Evolutionary conservation across 495 filamentous ascomycete species (phyloP).

Genomic region (Terfezia boudieri): DNA sequence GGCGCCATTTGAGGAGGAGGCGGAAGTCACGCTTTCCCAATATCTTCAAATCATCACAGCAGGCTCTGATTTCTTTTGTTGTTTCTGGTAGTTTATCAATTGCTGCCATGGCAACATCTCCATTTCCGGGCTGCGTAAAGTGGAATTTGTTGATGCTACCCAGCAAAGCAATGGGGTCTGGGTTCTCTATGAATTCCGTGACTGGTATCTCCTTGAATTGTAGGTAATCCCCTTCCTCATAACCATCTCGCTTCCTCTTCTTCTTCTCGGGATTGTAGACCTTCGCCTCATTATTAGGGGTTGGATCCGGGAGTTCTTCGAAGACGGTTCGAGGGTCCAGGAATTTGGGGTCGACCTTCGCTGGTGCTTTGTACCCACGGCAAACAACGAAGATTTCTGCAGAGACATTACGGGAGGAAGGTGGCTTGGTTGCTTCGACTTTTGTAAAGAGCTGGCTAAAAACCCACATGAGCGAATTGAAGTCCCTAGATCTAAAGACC

Average conservation of each 20-base stretch:
- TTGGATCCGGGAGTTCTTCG: conserved; percentile 69
- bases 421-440: conserved; percentile 92
- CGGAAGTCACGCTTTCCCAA: conserved; percentile 90
- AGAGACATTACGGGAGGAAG: conserved; percentile 82
- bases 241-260: conserved; percentile 91
- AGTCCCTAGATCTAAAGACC: conserved; percentile 93
- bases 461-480: conserved; percentile 89
- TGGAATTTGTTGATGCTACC: conserved; percentile 63
- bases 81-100: conserved; percentile 82
- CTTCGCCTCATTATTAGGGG: conserved; percentile 90
- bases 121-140: conserved; percentile 52
- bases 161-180: conserved; percentile 88
- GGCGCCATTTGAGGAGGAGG: conserved; percentile 70
- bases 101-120: conserved; percentile 68
- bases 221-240: conserved; percentile 85
- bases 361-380: conserved; percentile 79
- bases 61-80: conserved; percentile 61
- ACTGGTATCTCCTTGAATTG: conserved; percentile 76
- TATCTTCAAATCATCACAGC: conserved; percentile 74
- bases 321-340: conserved; percentile 82
- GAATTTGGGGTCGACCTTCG: conserved; percentile 76
- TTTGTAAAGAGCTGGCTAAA: conserved; percentile 90
- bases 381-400: conserved; percentile 98
- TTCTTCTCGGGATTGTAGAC: conserved; percentile 95
- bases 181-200: conserved; percentile 83